A percentile compares a stretch with the other conserved stretches of the same genome.
Conservation (phyloP, 768 basidiomycete species). For the Serendipita sp. region DNA sequence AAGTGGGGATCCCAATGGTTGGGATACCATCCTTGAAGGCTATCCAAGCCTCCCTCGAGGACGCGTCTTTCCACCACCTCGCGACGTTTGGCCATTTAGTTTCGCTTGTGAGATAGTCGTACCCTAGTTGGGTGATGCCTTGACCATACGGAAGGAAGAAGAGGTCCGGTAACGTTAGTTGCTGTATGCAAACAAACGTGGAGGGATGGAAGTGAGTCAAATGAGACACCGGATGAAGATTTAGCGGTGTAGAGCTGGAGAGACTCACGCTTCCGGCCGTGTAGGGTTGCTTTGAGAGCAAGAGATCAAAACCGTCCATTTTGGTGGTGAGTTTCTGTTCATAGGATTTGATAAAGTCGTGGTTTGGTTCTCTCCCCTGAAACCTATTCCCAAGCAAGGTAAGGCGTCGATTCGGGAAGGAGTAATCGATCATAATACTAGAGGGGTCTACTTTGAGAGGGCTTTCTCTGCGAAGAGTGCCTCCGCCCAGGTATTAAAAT, state of each 20-base stretch:
- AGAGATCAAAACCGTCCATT: constrained; percentile 38
- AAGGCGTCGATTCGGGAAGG: too few species aligned
- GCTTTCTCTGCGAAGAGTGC: constrained; percentile 32
- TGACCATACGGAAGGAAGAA: constrained; percentile 36
- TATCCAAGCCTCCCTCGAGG: constrained; percentile 31
- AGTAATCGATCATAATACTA: too few species aligned
- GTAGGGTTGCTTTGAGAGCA: constrained; percentile 41
- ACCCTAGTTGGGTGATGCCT: neutral
- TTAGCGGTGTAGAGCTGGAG: neutral
- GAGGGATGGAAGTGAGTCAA: too few species aligned
- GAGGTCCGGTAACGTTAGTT: constrained; percentile 41
- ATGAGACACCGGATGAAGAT: too few species aligned
- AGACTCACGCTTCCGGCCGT: constrained; percentile 25
- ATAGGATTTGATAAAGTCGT: constrained; percentile 2
- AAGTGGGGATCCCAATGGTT: too few species aligned
- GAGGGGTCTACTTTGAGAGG: constrained; percentile 30
- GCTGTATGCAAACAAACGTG: constrained; percentile 13
- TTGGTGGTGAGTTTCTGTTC: constrained; percentile 22
- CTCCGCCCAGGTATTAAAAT: constrained; percentile 36
- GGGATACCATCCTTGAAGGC: constrained; percentile 25
- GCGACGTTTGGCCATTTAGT: constrained; percentile 6
- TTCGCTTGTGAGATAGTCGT: neutral
- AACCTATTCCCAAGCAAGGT: neutral
- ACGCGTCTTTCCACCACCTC: constrained; percentile 38
- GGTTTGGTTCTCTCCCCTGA: constrained; percentile 5